Percentiles rank a stretch among this genome's conserved stretches.
Evolutionary conservation across 331 rosid species (phyloP).

Genomic region (Cydonia oblonga): DNA sequence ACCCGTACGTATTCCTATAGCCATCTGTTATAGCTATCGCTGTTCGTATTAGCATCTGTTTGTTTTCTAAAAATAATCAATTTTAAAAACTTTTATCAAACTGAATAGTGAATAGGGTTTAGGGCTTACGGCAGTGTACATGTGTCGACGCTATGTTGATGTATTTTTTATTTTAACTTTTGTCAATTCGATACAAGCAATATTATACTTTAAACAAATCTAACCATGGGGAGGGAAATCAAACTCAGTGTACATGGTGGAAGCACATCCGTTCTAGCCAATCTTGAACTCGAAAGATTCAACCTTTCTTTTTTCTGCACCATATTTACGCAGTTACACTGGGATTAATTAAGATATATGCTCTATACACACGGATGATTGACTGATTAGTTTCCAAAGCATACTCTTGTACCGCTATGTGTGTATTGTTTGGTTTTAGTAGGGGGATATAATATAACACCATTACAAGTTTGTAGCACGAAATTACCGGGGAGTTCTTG

Average conservation of each 20-base stretch:
- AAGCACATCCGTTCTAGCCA: neutral
- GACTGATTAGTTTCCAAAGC: neutral
- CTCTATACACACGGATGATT: too few relatives aligned
- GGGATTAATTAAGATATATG: too few relatives aligned
- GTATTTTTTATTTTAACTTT: too few relatives aligned
- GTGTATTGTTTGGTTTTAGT: neutral
- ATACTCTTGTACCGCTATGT: neutral
- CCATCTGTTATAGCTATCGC: neutral
- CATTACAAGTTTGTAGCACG: neutral
- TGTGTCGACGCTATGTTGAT: neutral
- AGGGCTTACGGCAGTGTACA: neutral
- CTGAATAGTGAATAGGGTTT: too few relatives aligned
- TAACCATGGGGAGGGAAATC: too few relatives aligned
- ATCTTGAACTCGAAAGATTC: neutral
- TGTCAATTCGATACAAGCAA: too few relatives aligned
- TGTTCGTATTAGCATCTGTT: neutral
- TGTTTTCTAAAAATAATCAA: too few relatives aligned
- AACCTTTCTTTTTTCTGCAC: neutral
- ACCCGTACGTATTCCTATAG: constrained; percentile 22
- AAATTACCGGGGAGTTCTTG: neutral
- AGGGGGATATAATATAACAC: neutral
- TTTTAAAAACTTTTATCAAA: too few relatives aligned
- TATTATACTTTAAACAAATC: neutral
- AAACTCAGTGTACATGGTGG: neutral
- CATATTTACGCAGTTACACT: too few relatives aligned